Conservation (phyloP, 2,329 filamentous ascomycete species). For the Apiospora arundinis region DNA sequence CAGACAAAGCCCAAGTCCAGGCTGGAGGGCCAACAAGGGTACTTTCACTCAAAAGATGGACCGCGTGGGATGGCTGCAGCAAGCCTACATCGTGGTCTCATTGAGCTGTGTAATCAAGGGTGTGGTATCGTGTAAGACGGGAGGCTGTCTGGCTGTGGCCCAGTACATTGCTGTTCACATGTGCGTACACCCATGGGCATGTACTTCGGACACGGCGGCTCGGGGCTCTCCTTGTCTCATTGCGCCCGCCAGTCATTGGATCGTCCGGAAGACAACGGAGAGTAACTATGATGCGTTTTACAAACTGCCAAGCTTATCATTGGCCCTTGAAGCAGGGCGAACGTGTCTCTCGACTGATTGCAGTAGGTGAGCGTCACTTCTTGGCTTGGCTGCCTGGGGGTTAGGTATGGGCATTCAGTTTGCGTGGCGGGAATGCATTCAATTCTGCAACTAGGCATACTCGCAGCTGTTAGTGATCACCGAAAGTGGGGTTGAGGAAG, state of each 20-base stretch:
- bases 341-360: not conserved
- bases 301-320: conserved; percentile 2
- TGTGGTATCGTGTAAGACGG: conserved; percentile 16
- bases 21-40: not conserved
- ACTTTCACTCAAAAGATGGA: not conserved
- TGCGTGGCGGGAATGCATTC: conserved; percentile 8
- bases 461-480: conserved; percentile 20
- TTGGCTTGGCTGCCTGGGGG: conserved; percentile 10
- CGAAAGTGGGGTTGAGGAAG: conserved; percentile 23
- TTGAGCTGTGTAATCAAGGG: not conserved
- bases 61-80: conserved; percentile 20
- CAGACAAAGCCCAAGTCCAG: not conserved
- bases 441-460: conserved; percentile 4
- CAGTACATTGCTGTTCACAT: not conserved
- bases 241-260: not conserved
- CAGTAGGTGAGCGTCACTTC: not conserved
- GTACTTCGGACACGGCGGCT: conserved; percentile 13
- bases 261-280: not conserved
- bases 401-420: not conserved
- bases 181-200: not conserved
- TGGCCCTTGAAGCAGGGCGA: not conserved
- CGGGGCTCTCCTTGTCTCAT: conserved; percentile 12
- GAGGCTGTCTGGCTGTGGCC: not conserved
- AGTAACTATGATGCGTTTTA: not conserved
- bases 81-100: not conserved